Percentiles rank a stretch among this genome's conserved stretches.
phyloP scores from a whole-genome alignment of 805 yeast genomes.

The Candida morakotiae region DNA sequence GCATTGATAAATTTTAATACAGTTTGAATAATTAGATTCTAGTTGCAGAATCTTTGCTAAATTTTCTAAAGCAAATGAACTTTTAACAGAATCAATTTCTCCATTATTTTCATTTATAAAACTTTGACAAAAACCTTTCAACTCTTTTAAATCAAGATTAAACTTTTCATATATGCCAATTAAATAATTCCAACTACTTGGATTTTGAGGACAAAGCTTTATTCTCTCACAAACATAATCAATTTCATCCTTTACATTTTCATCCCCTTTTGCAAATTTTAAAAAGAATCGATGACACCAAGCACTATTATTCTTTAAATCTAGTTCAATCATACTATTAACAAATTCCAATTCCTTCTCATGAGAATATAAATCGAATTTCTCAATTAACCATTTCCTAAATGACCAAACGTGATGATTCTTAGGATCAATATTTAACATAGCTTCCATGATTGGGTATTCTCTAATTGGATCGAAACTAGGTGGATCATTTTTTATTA shows the following conservation, averaged over 20 bases:
- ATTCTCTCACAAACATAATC: conserved; percentile 49
- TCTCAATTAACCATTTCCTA: conserved; percentile 73
- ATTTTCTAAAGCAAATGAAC: conserved; percentile 63
- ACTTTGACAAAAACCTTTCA: conserved; percentile 43
- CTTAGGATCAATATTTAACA: conserved; percentile 77
- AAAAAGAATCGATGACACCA: conserved; percentile 85
- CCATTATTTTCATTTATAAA: conserved; percentile 30
- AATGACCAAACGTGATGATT: conserved; percentile 98
- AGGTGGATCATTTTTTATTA: conserved; percentile 13
- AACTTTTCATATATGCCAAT: conserved; percentile 45
- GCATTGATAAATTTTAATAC: conserved; percentile 45
- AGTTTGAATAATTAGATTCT: conserved; percentile 24
- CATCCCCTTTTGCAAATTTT: conserved; percentile 19
- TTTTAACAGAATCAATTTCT: conserved; percentile 27
- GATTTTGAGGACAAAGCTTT: conserved; percentile 67
- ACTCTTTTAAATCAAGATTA: conserved; percentile 23
- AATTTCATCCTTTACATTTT: conserved; percentile 43
- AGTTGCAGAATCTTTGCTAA: conserved; percentile 47
- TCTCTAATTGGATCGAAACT: conserved; percentile 50
- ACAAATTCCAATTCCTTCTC: conserved; percentile 51
- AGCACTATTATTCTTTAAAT: conserved; percentile 85
- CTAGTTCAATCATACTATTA: conserved; percentile 46
- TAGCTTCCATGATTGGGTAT: conserved; percentile 55
- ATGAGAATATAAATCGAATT: conserved; percentile 44
- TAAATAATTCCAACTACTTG: conserved; percentile 83